Evolutionary conservation across 495 filamentous ascomycete species (phyloP).

Genomic region (Penicillium silybi): DNA sequence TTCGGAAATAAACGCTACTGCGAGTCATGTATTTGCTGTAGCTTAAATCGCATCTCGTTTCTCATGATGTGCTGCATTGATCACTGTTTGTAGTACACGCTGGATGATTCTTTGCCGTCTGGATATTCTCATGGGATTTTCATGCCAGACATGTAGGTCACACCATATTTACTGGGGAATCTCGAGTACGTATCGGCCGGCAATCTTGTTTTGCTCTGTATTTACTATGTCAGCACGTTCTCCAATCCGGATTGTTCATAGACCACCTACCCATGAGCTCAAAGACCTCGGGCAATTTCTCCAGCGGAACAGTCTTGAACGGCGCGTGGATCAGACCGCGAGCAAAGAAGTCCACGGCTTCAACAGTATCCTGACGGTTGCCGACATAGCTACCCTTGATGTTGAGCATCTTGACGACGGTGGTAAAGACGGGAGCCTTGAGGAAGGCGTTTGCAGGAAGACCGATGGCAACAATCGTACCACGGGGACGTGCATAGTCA

Average conservation of each 20-base stretch:
- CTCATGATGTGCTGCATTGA: background rate
- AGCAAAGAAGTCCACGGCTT: conserved; percentile 84
- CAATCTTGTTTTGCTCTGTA: conserved; percentile 67
- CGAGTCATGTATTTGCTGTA: background rate
- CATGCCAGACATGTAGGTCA: background rate
- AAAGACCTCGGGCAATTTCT: conserved; percentile 73
- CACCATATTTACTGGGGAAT: conserved; percentile 43
- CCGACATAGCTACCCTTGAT: conserved; percentile 95
- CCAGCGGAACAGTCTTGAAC: conserved; percentile 76
- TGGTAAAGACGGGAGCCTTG: conserved; percentile 78
- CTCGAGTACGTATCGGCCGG: conserved; percentile 84
- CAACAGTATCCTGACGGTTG: conserved; percentile 76
- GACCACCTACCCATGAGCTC: conserved; percentile 55
- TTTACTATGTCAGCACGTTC: conserved; percentile 2
- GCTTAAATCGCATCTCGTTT: background rate
- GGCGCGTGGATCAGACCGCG: conserved; percentile 81
- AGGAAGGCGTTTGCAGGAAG: conserved; percentile 75
- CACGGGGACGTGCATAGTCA: conserved; percentile 76
- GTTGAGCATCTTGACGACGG: conserved; percentile 81
- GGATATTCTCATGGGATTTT: background rate
- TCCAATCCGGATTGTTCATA: background rate
- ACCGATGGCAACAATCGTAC: conserved; percentile 79
- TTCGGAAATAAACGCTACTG: too few relatives aligned
- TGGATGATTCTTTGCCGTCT: background rate
- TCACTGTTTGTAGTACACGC: background rate